These are phyloP conservation scores for Citrus medica DNA, from an alignment of 345 rosid species.

Conservation along the genomic window DNA sequence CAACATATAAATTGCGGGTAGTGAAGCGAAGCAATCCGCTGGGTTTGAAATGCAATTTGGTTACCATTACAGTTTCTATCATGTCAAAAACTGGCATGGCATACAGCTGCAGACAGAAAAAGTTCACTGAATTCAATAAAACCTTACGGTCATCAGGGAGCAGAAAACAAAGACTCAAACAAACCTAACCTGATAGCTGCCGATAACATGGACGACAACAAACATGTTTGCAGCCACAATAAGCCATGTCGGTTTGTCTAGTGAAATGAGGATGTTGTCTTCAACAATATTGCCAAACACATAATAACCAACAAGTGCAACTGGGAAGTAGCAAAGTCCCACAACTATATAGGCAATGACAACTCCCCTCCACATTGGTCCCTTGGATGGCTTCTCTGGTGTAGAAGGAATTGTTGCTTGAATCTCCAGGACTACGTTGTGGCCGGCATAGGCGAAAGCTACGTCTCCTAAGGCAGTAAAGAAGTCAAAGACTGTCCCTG, in stretches of 20 bases:
- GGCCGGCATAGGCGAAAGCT: constrained; percentile 84
- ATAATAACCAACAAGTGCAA: constrained; percentile 65
- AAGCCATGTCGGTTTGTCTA: constrained; percentile 71
- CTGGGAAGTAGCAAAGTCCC: constrained; percentile 80
- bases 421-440: constrained; percentile 80
- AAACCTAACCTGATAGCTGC: constrained; percentile 66
- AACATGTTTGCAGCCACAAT: constrained; percentile 59
- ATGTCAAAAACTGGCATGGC: constrained; percentile 87
- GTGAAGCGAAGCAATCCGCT: constrained; percentile 40
- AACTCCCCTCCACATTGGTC: constrained; percentile 89
- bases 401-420: constrained; percentile 92
- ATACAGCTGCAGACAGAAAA: constrained; percentile 35
- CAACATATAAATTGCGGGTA: constrained; percentile 51
- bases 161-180: background rate
- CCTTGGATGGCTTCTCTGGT: constrained; percentile 80
- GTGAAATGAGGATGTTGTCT: constrained; percentile 66
- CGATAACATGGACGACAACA: constrained; percentile 75
- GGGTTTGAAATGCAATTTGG: constrained; percentile 52
- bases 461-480: constrained; percentile 75
- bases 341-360: constrained; percentile 64
- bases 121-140: background rate
- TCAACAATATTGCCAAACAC: constrained; percentile 53
- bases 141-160: background rate
- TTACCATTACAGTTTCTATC: constrained; percentile 66
- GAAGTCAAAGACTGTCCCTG: constrained; percentile 60